These are phyloP conservation scores for Sporothrix schenckii DNA, from an alignment of 2,329 filamentous ascomycete species.

Conservation along the genomic window DNA sequence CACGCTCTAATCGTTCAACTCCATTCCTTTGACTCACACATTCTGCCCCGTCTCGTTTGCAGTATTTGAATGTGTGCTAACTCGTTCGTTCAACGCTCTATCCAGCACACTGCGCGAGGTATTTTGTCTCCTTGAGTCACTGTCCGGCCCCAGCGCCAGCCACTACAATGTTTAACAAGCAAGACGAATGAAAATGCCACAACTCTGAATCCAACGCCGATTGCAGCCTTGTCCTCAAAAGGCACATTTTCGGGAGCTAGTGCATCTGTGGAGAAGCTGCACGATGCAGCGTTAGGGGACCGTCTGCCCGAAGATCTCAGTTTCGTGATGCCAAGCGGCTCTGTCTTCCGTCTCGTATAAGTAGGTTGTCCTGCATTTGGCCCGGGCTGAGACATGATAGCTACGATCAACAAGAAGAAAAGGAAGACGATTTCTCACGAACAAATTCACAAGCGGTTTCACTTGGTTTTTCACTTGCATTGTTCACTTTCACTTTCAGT, in stretches of 20 bases:
- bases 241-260: conserved; percentile 18
- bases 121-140: conserved; percentile 24
- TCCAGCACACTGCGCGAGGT: background rate
- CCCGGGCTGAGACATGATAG: background rate
- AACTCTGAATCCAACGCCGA: conserved; percentile 11
- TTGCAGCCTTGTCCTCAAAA: conserved; percentile 16
- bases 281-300: background rate
- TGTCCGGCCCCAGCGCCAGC: conserved; percentile 17
- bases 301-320: background rate
- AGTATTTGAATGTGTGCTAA: background rate
- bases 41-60: background rate
- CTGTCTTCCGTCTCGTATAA: background rate
- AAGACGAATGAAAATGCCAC: background rate
- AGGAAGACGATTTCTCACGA: background rate
- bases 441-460: background rate
- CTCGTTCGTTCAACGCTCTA: background rate
- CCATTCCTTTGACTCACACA: background rate
- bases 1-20: background rate
- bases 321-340: background rate
- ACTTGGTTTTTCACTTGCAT: background rate
- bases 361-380: conserved; percentile 3
- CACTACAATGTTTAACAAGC: background rate
- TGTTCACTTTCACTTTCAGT: background rate
- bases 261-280: conserved; percentile 7
- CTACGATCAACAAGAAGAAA: background rate